Evolutionary conservation across 2,329 filamentous ascomycete species (phyloP).

Genomic region (Aspergillus japonicus): DNA sequence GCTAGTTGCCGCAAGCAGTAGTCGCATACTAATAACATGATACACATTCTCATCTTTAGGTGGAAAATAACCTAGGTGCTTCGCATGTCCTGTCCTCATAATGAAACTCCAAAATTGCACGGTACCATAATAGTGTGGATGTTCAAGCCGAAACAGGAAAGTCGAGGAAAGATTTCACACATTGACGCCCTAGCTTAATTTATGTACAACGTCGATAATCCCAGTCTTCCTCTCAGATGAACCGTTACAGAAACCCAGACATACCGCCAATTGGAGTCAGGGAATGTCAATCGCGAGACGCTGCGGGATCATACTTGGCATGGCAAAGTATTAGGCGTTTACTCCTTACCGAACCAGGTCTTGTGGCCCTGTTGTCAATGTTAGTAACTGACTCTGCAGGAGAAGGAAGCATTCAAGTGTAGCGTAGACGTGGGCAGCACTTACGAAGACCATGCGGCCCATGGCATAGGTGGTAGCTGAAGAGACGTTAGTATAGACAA

Average conservation of each 20-base stretch:
- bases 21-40: not conserved
- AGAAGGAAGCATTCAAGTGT: not conserved
- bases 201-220: constrained; percentile 40
- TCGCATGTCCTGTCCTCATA: not conserved
- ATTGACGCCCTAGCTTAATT: constrained; percentile 34
- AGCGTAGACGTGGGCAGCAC: constrained; percentile 16
- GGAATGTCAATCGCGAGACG: constrained; percentile 14
- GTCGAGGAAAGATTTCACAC: constrained; percentile 25
- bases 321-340: constrained; percentile 18
- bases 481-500: constrained; percentile 11
- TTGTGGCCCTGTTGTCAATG: constrained; percentile 55
- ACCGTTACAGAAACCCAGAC: constrained; percentile 34
- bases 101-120: not conserved
- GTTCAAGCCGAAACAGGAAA: not conserved
- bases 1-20: not conserved
- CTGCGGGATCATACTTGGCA: constrained; percentile 3
- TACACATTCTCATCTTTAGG: not conserved
- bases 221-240: constrained; percentile 24
- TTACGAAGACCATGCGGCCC: constrained; percentile 45
- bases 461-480: constrained; percentile 44
- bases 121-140: not conserved
- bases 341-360: constrained; percentile 55
- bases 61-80: not conserved
- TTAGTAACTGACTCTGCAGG: not conserved
- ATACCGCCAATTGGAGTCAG: constrained; percentile 31